Evolutionary conservation across 345 rosid species (phyloP), one percentile per base, ranked within the genome.

Genomic region (Limnanthes douglasii): DNA sequence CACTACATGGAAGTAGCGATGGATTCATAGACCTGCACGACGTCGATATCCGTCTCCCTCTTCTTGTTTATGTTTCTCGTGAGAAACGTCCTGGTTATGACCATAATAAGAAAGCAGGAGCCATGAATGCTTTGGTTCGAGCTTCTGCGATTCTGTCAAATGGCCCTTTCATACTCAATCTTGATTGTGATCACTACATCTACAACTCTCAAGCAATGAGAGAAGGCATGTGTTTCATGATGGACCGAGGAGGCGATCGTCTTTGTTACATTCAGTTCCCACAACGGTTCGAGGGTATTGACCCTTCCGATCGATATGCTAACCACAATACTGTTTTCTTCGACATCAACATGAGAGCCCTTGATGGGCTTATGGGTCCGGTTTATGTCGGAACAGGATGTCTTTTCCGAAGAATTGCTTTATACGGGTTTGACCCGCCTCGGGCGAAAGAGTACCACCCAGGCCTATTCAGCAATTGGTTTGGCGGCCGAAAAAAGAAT

Each of bases 141-240:
- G 97, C 97, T 39, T 88, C 97, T 22, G 97, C 97, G 11, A 56
- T 88, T 51, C 83, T 84, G 97, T 88, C 95, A 6, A 88, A 88
- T 50, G 97, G 97, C 33, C 81, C 97, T 2, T 88, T 88, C 60
- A 88, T 84, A 44, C 82, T 88, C 50, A 88, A 88, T 68, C 97
- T 88, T 27, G 97, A 88, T 41, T 88, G 97, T 43, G 97, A 88
- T 39, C 97, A 88, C 65, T 88, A 88, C 62, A 79, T 88, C 47
- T 88, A 88, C 75, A 83, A 88, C 59, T 88, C 95, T 17, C 70
- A 65, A 61, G 97, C 95, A 9, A 29, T 88, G 65, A 76, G 92
- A 56, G 97, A 88, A 69, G 97, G 97, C 28, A 88, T 88, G 94
- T 88, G 97, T 59, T 88, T 88, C 69, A 88, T 88, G 97, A 72